Evolutionary conservation across 2,329 filamentous ascomycete species (phyloP), one percentile per base, ranked within the genome.

Genomic region (Blumeria hordei): DNA sequence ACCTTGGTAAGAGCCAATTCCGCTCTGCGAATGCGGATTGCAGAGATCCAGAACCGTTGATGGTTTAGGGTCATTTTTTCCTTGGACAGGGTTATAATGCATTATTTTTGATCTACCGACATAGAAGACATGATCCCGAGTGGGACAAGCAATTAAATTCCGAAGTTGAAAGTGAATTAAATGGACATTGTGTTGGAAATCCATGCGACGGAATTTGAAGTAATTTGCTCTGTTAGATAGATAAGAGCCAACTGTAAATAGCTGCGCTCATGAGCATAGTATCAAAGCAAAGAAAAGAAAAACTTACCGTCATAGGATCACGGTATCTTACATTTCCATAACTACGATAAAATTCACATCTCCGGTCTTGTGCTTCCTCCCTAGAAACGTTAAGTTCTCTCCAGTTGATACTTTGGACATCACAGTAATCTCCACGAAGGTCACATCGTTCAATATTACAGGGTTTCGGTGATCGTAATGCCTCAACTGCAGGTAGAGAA

Each of bases 131-230:
- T 74, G 72, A 6, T 72, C 74, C 35, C 73, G 70, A 8, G 74
- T 76, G 5, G 74, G 70, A 60, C 73, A 74, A 2, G 75, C 76
- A 18, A 83, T 66, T 14, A 81, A 69, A 60, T 80, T 80, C 45
- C 80, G 75, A 11, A 83, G 69, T 62, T 83, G 80, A 58, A 82
- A 83, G 65, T 83, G 80, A n/a, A 76, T 69, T 16, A 82, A 65
- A 57, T 72, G 69, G 28, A 78, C 68, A 53, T 77, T 69, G 18
- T 69, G 69, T 49, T 72, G 69, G 44, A 81, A 69, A 57, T 75
- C 70, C 71, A 79, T 78, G 41, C 68, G 70, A 43, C 70, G 71
- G 62, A 81, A 83, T 53, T 71, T 70, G 62, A 80, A 80, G 62
- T 74, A 80, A 52, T 64, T 61, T 36, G 67, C 62, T 14, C 59